Percentiles rank a stretch among this genome's conserved stretches.
Evolutionary conservation across 2,329 filamentous ascomycete genomes (phyloP).

Genomic region (Pseudopyricularia cyperi): DNA sequence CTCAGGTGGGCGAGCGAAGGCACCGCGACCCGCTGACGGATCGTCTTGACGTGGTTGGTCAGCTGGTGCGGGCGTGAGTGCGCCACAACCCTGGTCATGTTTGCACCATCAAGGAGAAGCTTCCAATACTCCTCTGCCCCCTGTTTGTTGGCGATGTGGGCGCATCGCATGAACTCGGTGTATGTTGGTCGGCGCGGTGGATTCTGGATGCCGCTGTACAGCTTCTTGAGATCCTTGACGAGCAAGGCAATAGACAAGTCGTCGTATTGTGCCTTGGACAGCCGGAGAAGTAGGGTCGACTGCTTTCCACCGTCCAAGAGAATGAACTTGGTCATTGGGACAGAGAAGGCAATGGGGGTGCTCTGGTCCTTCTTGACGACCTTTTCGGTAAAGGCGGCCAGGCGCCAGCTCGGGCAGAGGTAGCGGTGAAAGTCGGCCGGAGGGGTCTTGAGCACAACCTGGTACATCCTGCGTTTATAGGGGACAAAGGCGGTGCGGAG

Average conservation of each 20-base stretch:
- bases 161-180: slow-evolving; percentile 31
- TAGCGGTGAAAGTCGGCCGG: slow-evolving; percentile 26
- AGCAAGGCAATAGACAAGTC: slow-evolving; percentile 29
- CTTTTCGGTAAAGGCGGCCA: slow-evolving; percentile 25
- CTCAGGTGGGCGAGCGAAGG: slow-evolving; percentile 27
- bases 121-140: slow-evolving; percentile 32
- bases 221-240: slow-evolving; percentile 31
- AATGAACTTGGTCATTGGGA: slow-evolving; percentile 34
- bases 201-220: slow-evolving; percentile 26
- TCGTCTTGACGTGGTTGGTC: slow-evolving; percentile 23
- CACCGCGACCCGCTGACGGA: slow-evolving; percentile 25
- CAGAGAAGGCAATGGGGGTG: slow-evolving; percentile 23
- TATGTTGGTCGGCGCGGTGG: slow-evolving; percentile 26
- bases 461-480: slow-evolving; percentile 31
- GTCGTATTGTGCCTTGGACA: slow-evolving; percentile 37
- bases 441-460: slow-evolving; percentile 30
- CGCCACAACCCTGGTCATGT: slow-evolving; percentile 31
- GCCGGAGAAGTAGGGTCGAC: slow-evolving; percentile 31
- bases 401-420: slow-evolving; percentile 24
- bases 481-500: slow-evolving; percentile 40
- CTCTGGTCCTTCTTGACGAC: slow-evolving; percentile 28
- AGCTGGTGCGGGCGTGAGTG: slow-evolving; percentile 26
- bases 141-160: slow-evolving; percentile 20
- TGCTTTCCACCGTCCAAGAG: slow-evolving; percentile 34
- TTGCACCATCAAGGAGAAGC: slow-evolving; percentile 27